phyloP scores from a whole-genome alignment of 805 yeast species.

The Sungouiella blattae region DNA sequence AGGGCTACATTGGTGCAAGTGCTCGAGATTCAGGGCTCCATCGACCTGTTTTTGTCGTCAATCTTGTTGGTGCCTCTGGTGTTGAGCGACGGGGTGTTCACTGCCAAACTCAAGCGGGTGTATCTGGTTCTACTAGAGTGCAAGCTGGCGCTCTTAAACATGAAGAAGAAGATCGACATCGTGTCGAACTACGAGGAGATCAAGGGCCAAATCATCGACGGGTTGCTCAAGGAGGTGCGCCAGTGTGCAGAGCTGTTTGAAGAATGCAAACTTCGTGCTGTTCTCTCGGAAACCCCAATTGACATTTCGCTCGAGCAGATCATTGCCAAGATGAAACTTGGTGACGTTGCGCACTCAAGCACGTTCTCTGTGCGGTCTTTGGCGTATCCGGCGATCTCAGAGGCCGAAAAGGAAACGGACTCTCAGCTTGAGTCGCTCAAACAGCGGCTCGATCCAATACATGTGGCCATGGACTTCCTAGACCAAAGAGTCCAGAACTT shows the following conservation, averaged over 20 bases:
- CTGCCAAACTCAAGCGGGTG: neutral
- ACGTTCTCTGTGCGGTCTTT: neutral
- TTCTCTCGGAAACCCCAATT: neutral
- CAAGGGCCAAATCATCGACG: conserved; percentile 3
- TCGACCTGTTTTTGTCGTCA: neutral
- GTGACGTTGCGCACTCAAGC: neutral
- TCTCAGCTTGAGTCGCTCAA: conserved; percentile 1
- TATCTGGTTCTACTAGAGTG: neutral
- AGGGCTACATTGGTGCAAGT: neutral
- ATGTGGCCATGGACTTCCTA: conserved; percentile 11
- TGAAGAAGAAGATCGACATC: conserved; percentile 3
- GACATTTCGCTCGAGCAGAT: neutral
- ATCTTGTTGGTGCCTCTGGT: neutral
- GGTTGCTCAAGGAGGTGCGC: conserved; percentile 1
- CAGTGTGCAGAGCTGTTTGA: neutral
- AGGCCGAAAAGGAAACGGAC: conserved; percentile 2
- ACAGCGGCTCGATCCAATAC: conserved; percentile 6
- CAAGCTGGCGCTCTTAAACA: neutral
- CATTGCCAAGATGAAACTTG: neutral
- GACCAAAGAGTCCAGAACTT: conserved; percentile 6
- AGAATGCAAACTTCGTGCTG: neutral
- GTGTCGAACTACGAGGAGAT: conserved; percentile 8
- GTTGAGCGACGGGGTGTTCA: neutral
- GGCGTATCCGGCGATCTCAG: conserved; percentile 4
- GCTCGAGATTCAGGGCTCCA: neutral